A percentile compares a stretch with the other conserved stretches of the same genome.
Evolutionary conservation across 306 rosid genomes (phyloP).

Genomic region (Cucurbita argyrosperma): DNA sequence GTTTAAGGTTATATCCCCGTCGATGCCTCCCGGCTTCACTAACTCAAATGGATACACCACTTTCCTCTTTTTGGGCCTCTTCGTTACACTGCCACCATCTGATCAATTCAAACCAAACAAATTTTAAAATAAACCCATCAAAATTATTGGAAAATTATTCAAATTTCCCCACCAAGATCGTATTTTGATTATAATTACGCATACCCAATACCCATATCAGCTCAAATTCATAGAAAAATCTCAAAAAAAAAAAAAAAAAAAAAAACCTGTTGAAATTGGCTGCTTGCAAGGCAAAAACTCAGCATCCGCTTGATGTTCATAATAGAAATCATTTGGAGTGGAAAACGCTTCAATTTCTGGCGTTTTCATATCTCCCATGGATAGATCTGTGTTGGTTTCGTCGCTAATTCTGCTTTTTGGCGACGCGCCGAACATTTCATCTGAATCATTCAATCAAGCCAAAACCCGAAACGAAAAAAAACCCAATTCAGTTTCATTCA

Average conservation of each 20-base stretch:
- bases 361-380: constrained; percentile 19
- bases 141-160: background rate
- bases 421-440: constrained; percentile 27
- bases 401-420: constrained; percentile 20
- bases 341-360: constrained; percentile 22
- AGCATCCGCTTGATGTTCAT: constrained; percentile 10
- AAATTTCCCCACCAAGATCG: background rate
- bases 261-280: constrained; percentile 13
- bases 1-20: constrained; percentile 80
- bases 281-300: background rate
- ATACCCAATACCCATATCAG: background rate
- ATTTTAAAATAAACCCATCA: background rate
- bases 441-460: constrained; percentile 7
- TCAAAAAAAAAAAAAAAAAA: too few species aligned
- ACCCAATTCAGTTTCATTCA: background rate
- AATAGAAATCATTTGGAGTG: constrained; percentile 9
- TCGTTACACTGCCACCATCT: background rate
- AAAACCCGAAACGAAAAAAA: background rate
- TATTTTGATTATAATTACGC: background rate
- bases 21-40: constrained; percentile 88
- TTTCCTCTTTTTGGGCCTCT: constrained; percentile 13
- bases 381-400: constrained; percentile 17
- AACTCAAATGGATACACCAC: constrained; percentile 84
- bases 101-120: background rate
- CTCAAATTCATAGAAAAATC: background rate